These are phyloP conservation scores for Eucalyptus tenuipes DNA, from an alignment of 345 rosid genomes.

Conservation along the genomic window DNA sequence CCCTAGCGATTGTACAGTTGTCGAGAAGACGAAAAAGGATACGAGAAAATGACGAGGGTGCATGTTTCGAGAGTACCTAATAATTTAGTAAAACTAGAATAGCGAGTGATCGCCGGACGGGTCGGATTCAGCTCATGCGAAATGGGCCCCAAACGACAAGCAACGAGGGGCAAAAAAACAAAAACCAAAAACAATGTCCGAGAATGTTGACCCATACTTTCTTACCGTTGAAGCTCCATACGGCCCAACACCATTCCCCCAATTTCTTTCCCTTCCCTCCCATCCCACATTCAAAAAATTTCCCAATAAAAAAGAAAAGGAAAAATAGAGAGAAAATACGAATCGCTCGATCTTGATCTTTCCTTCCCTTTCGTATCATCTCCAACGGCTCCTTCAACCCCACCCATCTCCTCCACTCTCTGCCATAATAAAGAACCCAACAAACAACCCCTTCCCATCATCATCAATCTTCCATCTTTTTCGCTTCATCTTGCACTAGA, in stretches of 20 bases:
- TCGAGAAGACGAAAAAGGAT: not conserved
- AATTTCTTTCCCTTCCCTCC: not conserved
- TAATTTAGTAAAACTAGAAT: not conserved
- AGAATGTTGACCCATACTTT: not conserved
- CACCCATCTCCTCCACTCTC: not conserved
- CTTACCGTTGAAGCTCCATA: slow-evolving; percentile 18
- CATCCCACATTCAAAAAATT: not conserved
- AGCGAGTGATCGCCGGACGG: not conserved
- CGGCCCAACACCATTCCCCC: not conserved
- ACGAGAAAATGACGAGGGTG: not conserved
- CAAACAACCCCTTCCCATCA: not conserved
- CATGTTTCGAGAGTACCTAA: not conserved
- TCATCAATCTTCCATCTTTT: not conserved
- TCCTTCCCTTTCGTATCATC: not conserved
- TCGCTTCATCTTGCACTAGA: not conserved
- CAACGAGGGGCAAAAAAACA: not conserved
- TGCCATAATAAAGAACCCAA: not conserved
- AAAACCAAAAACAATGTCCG: not conserved
- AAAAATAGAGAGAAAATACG: not conserved
- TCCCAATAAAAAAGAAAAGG: not conserved
- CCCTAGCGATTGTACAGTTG: not conserved
- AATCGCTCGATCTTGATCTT: not conserved
- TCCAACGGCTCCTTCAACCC: slow-evolving; percentile 30
- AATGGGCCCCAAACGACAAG: not conserved
- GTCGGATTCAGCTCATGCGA: not conserved